Evolutionary conservation across 2,329 filamentous ascomycete species (phyloP), one percentile per base, ranked within the genome.

Genomic region (Fulvia fulva): DNA sequence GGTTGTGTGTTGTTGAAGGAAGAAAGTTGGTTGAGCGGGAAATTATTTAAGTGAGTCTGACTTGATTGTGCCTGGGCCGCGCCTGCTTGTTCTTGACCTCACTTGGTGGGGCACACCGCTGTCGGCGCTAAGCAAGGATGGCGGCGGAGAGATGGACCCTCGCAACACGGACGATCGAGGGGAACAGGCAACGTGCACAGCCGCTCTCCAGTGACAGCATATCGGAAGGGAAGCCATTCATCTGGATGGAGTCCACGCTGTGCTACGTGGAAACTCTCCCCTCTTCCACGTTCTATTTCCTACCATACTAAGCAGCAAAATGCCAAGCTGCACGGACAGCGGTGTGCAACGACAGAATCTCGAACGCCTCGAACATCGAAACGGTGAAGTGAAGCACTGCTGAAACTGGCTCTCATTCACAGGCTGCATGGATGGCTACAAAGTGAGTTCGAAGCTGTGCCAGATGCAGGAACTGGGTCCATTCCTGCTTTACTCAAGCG

Each of bases 121-220:
- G 28, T 12, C 22, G 11, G 50, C 34, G 51, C 32, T 45, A 32
- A n/a, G 26, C 21, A 53, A 7, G 37, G 37, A 19, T 41, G n/a
- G 37, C 41, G 51, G 32, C n/a, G 26, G 32, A 37, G 9, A 26
- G 19, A 37, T 41, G 32, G 16, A n/a, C 12, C 34, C 43, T 45
- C 32, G 23, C 23, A 7, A 50, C 26, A 26, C n/a, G 47, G 43
- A 41, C 41, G 52, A 46, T 54, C 52, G 52, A 54, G 52, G n/a
- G n/a, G 52, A 54, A 54, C 52, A 54, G 52, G 52, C 30, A 37
- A 46, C 44, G 37, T 41, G 46, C 19, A 32, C 28, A 12, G 28
- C 12, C 28, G 8, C 12, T 5, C 8, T 16, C 22, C 4, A 5
- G 7, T 32, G 37, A 30, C n/a, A 26, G 22, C 52, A 45, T 45